phyloP scores from a whole-genome alignment of 306 rosid genomes.

The Acacia melanoxylon region DNA sequence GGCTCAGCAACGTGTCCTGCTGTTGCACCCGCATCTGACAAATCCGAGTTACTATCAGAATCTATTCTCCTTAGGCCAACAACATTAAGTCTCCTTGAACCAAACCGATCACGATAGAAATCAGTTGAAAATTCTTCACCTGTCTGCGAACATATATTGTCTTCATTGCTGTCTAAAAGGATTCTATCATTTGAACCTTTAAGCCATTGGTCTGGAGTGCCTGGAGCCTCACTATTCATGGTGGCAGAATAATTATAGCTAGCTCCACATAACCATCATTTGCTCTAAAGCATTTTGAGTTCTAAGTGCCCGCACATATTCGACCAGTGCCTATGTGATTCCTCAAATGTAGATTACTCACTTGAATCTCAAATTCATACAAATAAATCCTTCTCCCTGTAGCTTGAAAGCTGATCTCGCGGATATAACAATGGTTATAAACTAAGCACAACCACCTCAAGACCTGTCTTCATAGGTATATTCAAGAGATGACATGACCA shows the following conservation, averaged over 20 bases:
- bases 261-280: slow-evolving; percentile 34
- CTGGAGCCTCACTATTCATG: slow-evolving; percentile 69
- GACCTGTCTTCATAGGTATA: neutral
- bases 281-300: slow-evolving; percentile 18
- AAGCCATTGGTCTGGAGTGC: slow-evolving; percentile 38
- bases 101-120: slow-evolving; percentile 70
- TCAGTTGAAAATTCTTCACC: slow-evolving; percentile 91
- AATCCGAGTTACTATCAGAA: slow-evolving; percentile 51
- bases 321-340: neutral
- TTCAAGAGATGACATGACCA: slow-evolving; percentile 20
- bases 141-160: slow-evolving; percentile 65
- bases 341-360: neutral
- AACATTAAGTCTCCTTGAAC: slow-evolving; percentile 54
- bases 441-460: neutral
- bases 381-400: slow-evolving; percentile 6
- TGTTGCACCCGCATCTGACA: slow-evolving; percentile 42
- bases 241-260: slow-evolving; percentile 33
- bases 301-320: slow-evolving; percentile 22
- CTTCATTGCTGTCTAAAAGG: slow-evolving; percentile 34
- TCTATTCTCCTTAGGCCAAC: slow-evolving; percentile 43
- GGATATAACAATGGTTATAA: neutral
- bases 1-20: slow-evolving; percentile 48
- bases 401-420: slow-evolving; percentile 17
- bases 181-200: slow-evolving; percentile 35
- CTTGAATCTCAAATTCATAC: neutral